Evolutionary conservation across 352 stramenopile genomes (phyloP).

Genomic region (Globisporangium barbulae): DNA sequence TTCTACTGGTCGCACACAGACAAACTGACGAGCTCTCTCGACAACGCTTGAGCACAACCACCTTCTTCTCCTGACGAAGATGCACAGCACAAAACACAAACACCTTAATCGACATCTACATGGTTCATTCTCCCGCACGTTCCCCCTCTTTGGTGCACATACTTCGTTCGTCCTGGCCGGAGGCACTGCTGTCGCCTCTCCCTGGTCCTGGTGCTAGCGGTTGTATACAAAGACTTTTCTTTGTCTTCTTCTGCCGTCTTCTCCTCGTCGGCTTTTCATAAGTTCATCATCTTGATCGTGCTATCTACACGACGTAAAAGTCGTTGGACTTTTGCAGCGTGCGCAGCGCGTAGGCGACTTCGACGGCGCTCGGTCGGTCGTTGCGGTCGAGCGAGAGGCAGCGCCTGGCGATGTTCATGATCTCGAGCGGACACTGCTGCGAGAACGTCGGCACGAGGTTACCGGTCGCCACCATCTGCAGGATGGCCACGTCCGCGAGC

Average conservation of each 20-base stretch:
- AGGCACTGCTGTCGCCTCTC: neutral
- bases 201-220: neutral
- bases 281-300: slow-evolving; percentile 2
- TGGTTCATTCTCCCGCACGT: no score
- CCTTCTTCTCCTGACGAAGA: no score
- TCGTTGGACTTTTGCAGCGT: slow-evolving; percentile 32
- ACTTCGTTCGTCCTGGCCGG: neutral
- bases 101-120: no score
- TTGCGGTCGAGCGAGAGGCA: slow-evolving; percentile 38
- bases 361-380: slow-evolving; percentile 41
- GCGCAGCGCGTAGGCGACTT: slow-evolving; percentile 47
- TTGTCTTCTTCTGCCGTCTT: neutral
- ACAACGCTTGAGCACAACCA: no score
- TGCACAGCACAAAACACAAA: no score
- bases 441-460: slow-evolving; percentile 41
- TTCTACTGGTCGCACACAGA: no score
- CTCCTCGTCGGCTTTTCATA: neutral
- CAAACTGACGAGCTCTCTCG: no score
- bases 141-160: no score
- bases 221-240: neutral
- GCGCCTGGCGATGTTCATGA: slow-evolving; percentile 33
- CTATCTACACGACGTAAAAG: slow-evolving; percentile 22
- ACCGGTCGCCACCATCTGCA: slow-evolving; percentile 51
- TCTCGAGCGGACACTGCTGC: slow-evolving; percentile 30
- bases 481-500: slow-evolving; percentile 40